Percentiles rank a stretch among this genome's conserved stretches.
Conservation (phyloP, 2,329 filamentous ascomycete genomes). For the Emergomyces pasteurianus region DNA sequence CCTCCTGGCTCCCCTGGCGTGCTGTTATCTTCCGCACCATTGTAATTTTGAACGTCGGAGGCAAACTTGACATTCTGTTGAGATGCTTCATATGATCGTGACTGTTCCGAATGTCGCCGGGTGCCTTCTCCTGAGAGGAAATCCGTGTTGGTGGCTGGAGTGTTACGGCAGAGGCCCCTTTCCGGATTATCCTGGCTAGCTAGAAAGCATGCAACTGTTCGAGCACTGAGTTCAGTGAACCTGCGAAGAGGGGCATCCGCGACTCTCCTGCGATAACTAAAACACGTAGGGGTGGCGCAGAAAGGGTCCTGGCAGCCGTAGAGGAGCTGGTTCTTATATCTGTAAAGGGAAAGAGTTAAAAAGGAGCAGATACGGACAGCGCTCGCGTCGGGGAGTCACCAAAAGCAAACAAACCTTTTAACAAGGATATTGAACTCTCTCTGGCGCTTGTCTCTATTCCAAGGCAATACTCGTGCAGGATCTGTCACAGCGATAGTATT, state of each 20-base stretch:
- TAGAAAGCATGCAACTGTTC: slow-evolving; percentile 67
- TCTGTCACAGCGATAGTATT: slow-evolving; percentile 31
- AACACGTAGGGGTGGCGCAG: slow-evolving; percentile 67
- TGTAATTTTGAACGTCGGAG: not conserved
- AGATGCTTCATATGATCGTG: not conserved
- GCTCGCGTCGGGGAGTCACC: not conserved
- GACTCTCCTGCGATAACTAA: slow-evolving; percentile 60
- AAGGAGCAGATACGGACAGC: not conserved
- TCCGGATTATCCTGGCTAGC: slow-evolving; percentile 70
- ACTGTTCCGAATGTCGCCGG: not conserved
- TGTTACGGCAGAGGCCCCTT: slow-evolving; percentile 51
- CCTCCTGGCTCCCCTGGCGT: not conserved
- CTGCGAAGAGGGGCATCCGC: slow-evolving; percentile 59
- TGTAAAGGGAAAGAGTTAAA: slow-evolving; percentile 23
- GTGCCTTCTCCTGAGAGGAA: slow-evolving; percentile 1
- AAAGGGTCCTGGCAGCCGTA: slow-evolving; percentile 59
- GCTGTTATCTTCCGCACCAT: not conserved
- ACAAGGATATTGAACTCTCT: slow-evolving; percentile 48
- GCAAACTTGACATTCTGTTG: not conserved
- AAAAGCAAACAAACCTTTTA: slow-evolving; percentile 42
- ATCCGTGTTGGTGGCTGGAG: slow-evolving; percentile 12
- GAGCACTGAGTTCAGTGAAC: slow-evolving; percentile 70
- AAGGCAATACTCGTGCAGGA: slow-evolving; percentile 24
- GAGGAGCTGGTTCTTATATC: slow-evolving; percentile 71
- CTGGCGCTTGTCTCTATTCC: slow-evolving; percentile 29